Percentiles rank a stretch among this genome's conserved stretches.
phyloP scores from a whole-genome alignment of 2,329 filamentous ascomycete species.

The Pseudocercospora vitis region DNA sequence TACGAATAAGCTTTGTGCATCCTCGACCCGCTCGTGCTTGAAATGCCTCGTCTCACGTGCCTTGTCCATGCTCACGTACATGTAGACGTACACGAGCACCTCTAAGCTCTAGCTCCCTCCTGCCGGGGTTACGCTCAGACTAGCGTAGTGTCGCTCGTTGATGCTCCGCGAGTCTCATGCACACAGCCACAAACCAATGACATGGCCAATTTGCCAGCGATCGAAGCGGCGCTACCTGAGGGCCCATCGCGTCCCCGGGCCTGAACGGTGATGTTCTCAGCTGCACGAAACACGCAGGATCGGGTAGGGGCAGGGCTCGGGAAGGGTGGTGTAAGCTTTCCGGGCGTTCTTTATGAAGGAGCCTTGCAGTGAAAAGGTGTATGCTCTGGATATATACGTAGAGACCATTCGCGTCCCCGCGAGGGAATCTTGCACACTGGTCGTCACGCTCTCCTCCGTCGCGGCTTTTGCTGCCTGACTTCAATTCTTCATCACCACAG shows the following conservation, averaged over 20 bases:
- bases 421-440: not conserved
- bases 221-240: not conserved
- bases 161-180: not conserved
- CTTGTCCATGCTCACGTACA: too few relatives aligned
- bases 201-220: slow-evolving; percentile 1
- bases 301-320: slow-evolving; percentile 10
- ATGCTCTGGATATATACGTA: not conserved
- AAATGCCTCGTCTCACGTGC: slow-evolving; percentile 1
- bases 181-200: slow-evolving; percentile 16
- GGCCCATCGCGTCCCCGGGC: not conserved
- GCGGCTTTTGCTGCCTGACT: not conserved
- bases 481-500: not conserved
- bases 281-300: slow-evolving; percentile 12
- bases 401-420: not conserved
- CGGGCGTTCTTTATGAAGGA: slow-evolving; percentile 7
- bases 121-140: slow-evolving; percentile 1
- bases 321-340: slow-evolving; percentile 18
- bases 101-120: not conserved
- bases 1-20: not conserved
- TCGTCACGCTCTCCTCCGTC: not conserved
- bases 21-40: not conserved
- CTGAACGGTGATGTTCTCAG: slow-evolving; percentile 9
- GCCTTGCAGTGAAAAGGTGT: slow-evolving; percentile 3
- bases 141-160: not conserved
- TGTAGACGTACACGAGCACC: not conserved